Evolutionary conservation across 257 asterid genomes (phyloP).

Genomic region (Gentiana dahurica): DNA sequence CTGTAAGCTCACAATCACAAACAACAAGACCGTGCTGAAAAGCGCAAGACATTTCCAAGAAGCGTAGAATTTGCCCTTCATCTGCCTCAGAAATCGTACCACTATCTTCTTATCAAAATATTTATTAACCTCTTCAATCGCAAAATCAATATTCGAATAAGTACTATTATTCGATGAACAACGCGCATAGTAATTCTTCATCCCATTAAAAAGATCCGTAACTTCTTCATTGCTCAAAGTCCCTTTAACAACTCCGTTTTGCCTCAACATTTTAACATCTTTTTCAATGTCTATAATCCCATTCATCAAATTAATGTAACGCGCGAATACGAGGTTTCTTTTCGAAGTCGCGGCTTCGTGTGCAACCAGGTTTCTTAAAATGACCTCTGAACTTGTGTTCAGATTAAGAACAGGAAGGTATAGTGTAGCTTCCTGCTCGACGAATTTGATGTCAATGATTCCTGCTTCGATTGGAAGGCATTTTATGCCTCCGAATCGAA

Average conservation of each 20-base stretch:
- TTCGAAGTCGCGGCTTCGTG: constrained; percentile 5
- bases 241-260: constrained; percentile 21
- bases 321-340: constrained; percentile 5
- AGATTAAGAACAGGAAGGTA: constrained; percentile 3
- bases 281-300: constrained; percentile 4
- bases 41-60: constrained; percentile 17
- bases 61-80: constrained; percentile 12
- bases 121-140: constrained; percentile 28
- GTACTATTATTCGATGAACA: not conserved
- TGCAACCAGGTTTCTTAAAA: constrained; percentile 8
- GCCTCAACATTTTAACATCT: constrained; percentile 5
- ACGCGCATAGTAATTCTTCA: constrained; percentile 17
- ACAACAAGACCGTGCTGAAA: constrained; percentile 13
- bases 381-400: constrained; percentile 8
- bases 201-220: constrained; percentile 28
- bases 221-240: constrained; percentile 28
- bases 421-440: not conserved
- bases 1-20: constrained; percentile 19
- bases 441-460: not conserved
- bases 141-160: constrained; percentile 24
- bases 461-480: constrained; percentile 1
- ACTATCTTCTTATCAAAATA: constrained; percentile 9
- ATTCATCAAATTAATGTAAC: constrained; percentile 8
- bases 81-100: constrained; percentile 16
- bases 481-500: not conserved